Conservation (phyloP, 352 stramenopile species). For the Pythium rhizo-oryzae region DNA sequence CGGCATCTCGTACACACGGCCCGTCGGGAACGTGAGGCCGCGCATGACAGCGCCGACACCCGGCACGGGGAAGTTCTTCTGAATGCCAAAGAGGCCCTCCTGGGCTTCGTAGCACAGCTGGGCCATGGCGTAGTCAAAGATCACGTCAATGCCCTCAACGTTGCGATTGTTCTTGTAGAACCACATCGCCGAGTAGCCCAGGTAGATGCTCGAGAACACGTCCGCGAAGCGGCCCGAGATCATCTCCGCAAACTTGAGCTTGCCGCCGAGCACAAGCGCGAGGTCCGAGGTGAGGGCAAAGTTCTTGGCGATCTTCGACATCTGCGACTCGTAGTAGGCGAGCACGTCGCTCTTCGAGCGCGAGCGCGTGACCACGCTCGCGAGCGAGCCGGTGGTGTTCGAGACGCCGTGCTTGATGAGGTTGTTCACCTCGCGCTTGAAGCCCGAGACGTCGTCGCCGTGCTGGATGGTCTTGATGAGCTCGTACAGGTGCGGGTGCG, state of each 20-base stretch:
- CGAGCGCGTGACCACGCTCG: slow-evolving; percentile 88
- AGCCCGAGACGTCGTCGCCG: slow-evolving; percentile 92
- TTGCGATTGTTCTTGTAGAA: slow-evolving; percentile 96
- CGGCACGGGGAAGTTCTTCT: slow-evolving; percentile 96
- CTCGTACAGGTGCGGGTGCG: slow-evolving; percentile 97
- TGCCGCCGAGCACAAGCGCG: slow-evolving; percentile 95
- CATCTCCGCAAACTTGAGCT: slow-evolving; percentile 99
- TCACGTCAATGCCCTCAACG: slow-evolving; percentile 93
- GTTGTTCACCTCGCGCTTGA: slow-evolving; percentile 95
- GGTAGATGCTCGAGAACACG: slow-evolving; percentile 96
- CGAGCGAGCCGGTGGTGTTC: slow-evolving; percentile 93
- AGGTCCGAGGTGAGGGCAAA: slow-evolving; percentile 97
- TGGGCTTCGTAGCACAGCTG: slow-evolving; percentile 96
- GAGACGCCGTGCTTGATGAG: slow-evolving; percentile 93
- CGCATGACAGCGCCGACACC: slow-evolving; percentile 94
- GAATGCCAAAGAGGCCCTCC: slow-evolving; percentile 94
- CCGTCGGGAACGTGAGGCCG: slow-evolving; percentile 95
- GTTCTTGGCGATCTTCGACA: slow-evolving; percentile 96
- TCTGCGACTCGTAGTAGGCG: slow-evolving; percentile 97
- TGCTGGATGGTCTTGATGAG: slow-evolving; percentile 97
- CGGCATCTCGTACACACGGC: slow-evolving; percentile 90
- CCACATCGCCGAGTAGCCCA: slow-evolving; percentile 97
- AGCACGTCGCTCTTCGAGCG: slow-evolving; percentile 93
- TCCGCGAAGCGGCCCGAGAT: slow-evolving; percentile 97
- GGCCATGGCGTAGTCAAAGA: slow-evolving; percentile 98